Conservation (phyloP, 2,329 filamentous ascomycete genomes). For the Xylaria polymorpha region DNA sequence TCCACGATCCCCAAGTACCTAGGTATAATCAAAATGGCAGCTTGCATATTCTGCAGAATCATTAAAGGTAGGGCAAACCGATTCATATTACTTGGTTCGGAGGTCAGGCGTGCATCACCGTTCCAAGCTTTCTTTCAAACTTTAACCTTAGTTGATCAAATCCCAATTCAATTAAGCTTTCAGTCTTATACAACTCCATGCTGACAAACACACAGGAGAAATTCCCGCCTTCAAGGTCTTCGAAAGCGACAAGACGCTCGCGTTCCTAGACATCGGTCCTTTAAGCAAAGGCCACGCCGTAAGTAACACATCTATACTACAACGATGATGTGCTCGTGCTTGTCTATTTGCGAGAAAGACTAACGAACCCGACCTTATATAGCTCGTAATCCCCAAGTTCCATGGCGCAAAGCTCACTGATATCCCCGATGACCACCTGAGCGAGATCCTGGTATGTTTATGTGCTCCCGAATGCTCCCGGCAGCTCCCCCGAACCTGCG, state of each 20-base stretch:
- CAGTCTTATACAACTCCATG: not conserved
- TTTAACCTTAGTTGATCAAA: not conserved
- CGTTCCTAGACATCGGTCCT: conserved; percentile 96
- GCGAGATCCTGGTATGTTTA: conserved; percentile 79
- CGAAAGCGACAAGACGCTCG: conserved; percentile 91
- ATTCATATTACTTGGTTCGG: not conserved
- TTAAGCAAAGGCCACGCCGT: conserved; percentile 90
- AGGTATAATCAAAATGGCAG: conserved; percentile 62
- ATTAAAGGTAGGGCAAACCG: conserved; percentile 76
- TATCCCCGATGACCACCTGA: conserved; percentile 88
- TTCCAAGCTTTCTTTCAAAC: not conserved
- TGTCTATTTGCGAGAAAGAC: not conserved
- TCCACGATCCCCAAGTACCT: conserved; percentile 41
- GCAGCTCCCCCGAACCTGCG: not conserved
- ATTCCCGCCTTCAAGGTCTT: conserved; percentile 97
- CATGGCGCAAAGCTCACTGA: conserved; percentile 93
- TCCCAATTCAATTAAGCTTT: not conserved
- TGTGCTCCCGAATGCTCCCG: not conserved
- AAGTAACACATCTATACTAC: conserved; percentile 51
- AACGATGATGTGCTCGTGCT: not conserved
- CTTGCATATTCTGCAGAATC: conserved; percentile 98
- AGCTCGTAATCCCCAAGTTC: conserved; percentile 97
- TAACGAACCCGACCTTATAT: not conserved
- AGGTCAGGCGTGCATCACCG: not conserved
- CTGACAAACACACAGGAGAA: conserved; percentile 70